Conservation (phyloP, 2,329 filamentous ascomycete species). For the Pleurostoma richardsiae region DNA sequence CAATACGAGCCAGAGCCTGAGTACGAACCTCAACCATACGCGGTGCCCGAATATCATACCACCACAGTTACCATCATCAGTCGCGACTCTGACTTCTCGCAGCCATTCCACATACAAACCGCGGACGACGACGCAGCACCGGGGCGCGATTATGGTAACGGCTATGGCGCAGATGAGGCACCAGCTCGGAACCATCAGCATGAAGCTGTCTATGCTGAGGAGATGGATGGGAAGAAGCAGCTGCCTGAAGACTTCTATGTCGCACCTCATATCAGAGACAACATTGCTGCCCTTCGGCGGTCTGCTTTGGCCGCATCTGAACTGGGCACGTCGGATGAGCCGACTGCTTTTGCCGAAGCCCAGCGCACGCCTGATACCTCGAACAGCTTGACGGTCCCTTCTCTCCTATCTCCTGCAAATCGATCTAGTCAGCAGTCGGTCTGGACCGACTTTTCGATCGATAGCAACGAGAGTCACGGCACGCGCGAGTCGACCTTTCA, state of each 20-base stretch:
- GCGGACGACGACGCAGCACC: not conserved
- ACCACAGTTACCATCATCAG: slow-evolving; percentile 46
- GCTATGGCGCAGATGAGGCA: too few species aligned
- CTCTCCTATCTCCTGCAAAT: slow-evolving; percentile 34
- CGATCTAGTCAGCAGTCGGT: slow-evolving; percentile 49
- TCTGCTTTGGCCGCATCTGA: slow-evolving; percentile 24
- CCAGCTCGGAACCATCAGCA: too few species aligned
- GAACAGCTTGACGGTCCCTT: slow-evolving; percentile 42
- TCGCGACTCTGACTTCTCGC: slow-evolving; percentile 32
- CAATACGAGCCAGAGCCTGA: slow-evolving; percentile 10
- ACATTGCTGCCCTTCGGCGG: slow-evolving; percentile 24
- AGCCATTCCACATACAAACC: slow-evolving; percentile 15
- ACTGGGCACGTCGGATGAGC: slow-evolving; percentile 19
- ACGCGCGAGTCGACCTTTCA: slow-evolving; percentile 15
- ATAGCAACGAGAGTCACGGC: slow-evolving; percentile 40
- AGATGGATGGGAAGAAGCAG: slow-evolving; percentile 6
- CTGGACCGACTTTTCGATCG: slow-evolving; percentile 58
- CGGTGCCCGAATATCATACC: slow-evolving; percentile 27
- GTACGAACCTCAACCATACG: slow-evolving; percentile 34
- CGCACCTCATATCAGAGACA: slow-evolving; percentile 23
- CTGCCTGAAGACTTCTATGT: slow-evolving; percentile 23
- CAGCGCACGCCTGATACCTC: slow-evolving; percentile 30
- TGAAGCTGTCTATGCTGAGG: slow-evolving; percentile 3
- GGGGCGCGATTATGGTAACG: not conserved
- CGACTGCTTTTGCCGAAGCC: slow-evolving; percentile 15